Evolutionary conservation across 1,284 basidiomycete species (phyloP).

Genomic region (Neotropicomus parvogracilis): DNA sequence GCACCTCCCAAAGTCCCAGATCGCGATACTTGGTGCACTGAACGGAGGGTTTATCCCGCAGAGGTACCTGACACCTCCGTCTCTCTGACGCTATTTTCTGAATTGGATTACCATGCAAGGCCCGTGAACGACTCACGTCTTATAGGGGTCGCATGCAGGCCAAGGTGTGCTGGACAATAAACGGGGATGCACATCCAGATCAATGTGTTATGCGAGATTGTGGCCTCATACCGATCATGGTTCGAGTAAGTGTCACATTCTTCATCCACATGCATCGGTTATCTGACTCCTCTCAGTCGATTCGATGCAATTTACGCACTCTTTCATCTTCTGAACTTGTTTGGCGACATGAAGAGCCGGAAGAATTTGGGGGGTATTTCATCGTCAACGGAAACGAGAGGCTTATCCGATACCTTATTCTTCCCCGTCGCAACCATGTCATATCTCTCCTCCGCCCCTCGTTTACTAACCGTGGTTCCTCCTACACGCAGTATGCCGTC

Average conservation of each 20-base stretch:
- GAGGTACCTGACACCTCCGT: slow-evolving; percentile 55
- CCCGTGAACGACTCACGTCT: slow-evolving; percentile 87
- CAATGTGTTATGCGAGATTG: slow-evolving; percentile 83
- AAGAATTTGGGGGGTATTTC: slow-evolving; percentile 99
- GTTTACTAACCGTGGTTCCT: slow-evolving; percentile 89
- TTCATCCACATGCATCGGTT: slow-evolving; percentile 1
- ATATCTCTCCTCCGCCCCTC: slow-evolving; percentile 83
- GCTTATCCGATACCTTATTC: slow-evolving; percentile 94
- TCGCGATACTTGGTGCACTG: slow-evolving; percentile 71
- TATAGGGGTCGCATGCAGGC: slow-evolving; percentile 92
- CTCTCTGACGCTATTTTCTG: neutral
- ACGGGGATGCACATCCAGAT: slow-evolving; percentile 60
- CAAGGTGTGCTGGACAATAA: slow-evolving; percentile 84
- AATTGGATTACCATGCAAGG: slow-evolving; percentile 45
- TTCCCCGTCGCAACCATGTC: slow-evolving; percentile 87
- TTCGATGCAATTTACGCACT: slow-evolving; percentile 85
- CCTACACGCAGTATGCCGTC: slow-evolving; percentile 92
- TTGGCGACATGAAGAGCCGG: slow-evolving; percentile 89
- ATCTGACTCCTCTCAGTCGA: slow-evolving; percentile 58
- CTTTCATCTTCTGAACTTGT: slow-evolving; percentile 89
- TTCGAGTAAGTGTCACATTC: slow-evolving; percentile 63
- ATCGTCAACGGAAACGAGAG: slow-evolving; percentile 99
- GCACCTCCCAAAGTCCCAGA: slow-evolving; percentile 87
- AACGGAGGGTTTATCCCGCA: slow-evolving; percentile 82
- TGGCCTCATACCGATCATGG: slow-evolving; percentile 94